Evolutionary conservation across 768 basidiomycete species (phyloP).

Genomic region (Lactarius sanguifluus): DNA sequence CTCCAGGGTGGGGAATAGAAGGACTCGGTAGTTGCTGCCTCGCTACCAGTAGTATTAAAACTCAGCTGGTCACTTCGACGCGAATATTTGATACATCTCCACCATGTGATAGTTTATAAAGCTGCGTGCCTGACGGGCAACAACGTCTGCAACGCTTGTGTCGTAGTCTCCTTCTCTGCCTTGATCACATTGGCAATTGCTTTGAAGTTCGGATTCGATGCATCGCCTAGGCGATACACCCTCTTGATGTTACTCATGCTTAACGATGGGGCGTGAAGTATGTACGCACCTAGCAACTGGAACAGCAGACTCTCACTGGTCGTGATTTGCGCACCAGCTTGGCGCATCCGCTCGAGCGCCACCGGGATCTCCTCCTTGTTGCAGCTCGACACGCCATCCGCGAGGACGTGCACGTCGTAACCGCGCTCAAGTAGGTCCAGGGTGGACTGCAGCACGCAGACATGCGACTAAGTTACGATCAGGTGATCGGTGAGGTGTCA

Average conservation of each 20-base stretch:
- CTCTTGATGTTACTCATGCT: slow-evolving; percentile 21
- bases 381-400: slow-evolving; percentile 82
- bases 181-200: slow-evolving; percentile 71
- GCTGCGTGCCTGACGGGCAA: slow-evolving; percentile 26
- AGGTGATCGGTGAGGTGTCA: neutral
- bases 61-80: neutral
- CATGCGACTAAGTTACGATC: slow-evolving; percentile 59
- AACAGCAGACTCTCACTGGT: slow-evolving; percentile 83
- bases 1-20: neutral
- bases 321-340: slow-evolving; percentile 71
- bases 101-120: slow-evolving; percentile 9
- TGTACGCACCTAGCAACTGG: slow-evolving; percentile 62
- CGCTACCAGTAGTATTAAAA: neutral
- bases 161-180: slow-evolving; percentile 69
- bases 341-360: slow-evolving; percentile 67
- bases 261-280: slow-evolving; percentile 23
- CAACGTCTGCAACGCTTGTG: slow-evolving; percentile 37
- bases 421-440: slow-evolving; percentile 58
- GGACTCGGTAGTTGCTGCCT: neutral
- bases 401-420: slow-evolving; percentile 65
- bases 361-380: slow-evolving; percentile 78
- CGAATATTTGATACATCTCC: neutral
- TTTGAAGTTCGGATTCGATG: slow-evolving; percentile 65
- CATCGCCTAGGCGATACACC: slow-evolving; percentile 47
- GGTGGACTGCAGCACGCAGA: slow-evolving; percentile 85